Base-by-base conservation (phyloP, 441 rosid species). In the Corymbia calophylla region DNA sequence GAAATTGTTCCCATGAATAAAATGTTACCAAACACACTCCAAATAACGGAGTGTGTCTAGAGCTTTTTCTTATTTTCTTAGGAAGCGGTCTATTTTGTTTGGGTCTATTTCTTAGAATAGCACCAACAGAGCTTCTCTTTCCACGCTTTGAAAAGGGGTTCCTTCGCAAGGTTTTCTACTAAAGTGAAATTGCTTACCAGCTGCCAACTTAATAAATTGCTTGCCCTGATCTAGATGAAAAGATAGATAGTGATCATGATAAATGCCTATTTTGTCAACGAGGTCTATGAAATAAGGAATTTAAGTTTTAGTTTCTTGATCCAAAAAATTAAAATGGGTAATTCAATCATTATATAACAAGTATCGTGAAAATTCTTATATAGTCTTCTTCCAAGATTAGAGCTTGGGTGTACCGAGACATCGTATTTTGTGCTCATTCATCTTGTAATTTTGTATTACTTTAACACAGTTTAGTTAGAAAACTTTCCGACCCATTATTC, bases 381-480 rank as follows among this genome's bases (percentile, higher is more conserved):
- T 3, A 0, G 48, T 70, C 48, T 35, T 35, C 29, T 39, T 39
- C 29, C 49, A 73, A 19, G 15, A 35, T 35, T 39, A 35, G 27
- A 35, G 27, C 48, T 70, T 2, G 1, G 21, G 0, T 3, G 9
- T 70, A 35, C 5, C 1, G 1, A 19, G 48, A 35, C 27, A 21
- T 23, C 4, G 1, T 35, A 12, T 21, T 39, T 6, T 21, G 9
- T 3, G 2, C 25, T 11, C 29, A 73, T 21, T 11, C 0, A 0
- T 32, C 6, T 73, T 39, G 27, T 10, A 21, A 19, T 39, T 73
- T 21, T 29, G 0, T 21, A 10, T 39, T 39, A 39, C 39, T 73
- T 39, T 1, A 19, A 12, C 1, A 6, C 4, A 0, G 5, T 39
- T 11, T 73, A 0, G 7, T 23, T 3, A 73, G 1, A 35, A 35